A percentile compares a stretch with the other conserved stretches of the same genome.
Conservation (phyloP, 345 rosid species). For the Brassica carinata region DNA sequence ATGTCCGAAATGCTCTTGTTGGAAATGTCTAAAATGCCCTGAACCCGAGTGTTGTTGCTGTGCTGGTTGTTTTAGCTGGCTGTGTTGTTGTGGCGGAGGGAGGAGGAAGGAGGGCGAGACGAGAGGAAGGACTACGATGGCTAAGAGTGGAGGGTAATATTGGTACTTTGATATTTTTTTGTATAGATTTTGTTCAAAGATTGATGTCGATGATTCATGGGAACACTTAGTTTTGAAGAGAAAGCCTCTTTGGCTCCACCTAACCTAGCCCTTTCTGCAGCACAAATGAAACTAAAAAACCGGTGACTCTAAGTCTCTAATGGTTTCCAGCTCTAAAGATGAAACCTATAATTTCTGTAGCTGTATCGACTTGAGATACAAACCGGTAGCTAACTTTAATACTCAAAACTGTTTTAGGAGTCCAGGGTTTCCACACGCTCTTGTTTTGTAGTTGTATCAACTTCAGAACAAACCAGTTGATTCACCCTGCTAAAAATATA, state of each 20-base stretch:
- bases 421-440: neutral
- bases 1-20: constrained; percentile 45
- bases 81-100: constrained; percentile 45
- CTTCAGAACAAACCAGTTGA: neutral
- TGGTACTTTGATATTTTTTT: neutral
- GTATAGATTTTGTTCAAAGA: constrained; percentile 9
- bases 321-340: neutral
- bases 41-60: constrained; percentile 17
- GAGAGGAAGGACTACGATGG: neutral
- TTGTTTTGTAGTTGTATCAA: neutral
- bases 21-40: constrained; percentile 30
- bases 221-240: neutral
- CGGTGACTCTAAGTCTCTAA: neutral
- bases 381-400: neutral
- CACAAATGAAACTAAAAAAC: neutral
- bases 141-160: neutral
- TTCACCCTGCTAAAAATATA: neutral
- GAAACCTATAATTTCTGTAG: neutral
- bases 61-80: constrained; percentile 45
- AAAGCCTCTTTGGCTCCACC: neutral
- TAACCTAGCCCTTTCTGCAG: neutral
- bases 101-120: constrained; percentile 14
- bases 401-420: neutral
- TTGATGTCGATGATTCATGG: neutral
- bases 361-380: neutral